Conservation (phyloP, 108 stramenopile genomes). For the Cyclotella choctawhatcheeana region DNA sequence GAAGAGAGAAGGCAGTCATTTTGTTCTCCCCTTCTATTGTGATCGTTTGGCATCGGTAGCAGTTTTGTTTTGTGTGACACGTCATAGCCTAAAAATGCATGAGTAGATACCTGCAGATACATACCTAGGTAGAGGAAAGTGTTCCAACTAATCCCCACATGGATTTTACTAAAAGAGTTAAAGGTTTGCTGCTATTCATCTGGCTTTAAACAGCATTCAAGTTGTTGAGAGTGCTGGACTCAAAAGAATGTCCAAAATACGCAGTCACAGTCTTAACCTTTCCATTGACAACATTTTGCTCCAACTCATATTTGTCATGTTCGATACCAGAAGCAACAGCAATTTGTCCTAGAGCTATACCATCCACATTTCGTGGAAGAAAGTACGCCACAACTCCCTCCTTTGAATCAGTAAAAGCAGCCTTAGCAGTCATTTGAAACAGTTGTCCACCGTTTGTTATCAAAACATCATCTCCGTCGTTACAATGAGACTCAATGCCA, state of each 20-base stretch:
- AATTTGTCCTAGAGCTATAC: slow-evolving; percentile 52
- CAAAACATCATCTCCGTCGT: slow-evolving; percentile 6
- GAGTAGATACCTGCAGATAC: too few relatives aligned
- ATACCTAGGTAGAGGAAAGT: too few relatives aligned
- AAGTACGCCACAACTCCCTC: slow-evolving; percentile 59
- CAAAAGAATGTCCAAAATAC: slow-evolving; percentile 57
- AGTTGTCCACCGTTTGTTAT: slow-evolving; percentile 58
- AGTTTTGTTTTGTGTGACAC: too few relatives aligned
- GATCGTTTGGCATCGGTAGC: too few relatives aligned
- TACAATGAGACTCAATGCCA: slow-evolving; percentile 27
- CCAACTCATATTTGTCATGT: slow-evolving; percentile 61
- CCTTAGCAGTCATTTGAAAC: slow-evolving; percentile 48
- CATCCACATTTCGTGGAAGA: slow-evolving; percentile 77
- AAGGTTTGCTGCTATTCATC: too few relatives aligned
- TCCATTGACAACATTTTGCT: slow-evolving; percentile 79
- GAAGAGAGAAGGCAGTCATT: too few relatives aligned
- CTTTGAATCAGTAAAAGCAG: slow-evolving; percentile 38
- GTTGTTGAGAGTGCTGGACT: too few relatives aligned
- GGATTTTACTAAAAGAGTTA: too few relatives aligned
- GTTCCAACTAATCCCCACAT: too few relatives aligned
- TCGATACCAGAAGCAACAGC: slow-evolving; percentile 50
- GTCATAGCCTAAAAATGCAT: too few relatives aligned
- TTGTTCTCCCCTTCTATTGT: too few relatives aligned
- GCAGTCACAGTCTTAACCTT: slow-evolving; percentile 84
- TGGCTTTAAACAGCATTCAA: too few relatives aligned